Base-by-base conservation (phyloP, 331 rosid genomes). In the Pyracantha coccinea region DNA sequence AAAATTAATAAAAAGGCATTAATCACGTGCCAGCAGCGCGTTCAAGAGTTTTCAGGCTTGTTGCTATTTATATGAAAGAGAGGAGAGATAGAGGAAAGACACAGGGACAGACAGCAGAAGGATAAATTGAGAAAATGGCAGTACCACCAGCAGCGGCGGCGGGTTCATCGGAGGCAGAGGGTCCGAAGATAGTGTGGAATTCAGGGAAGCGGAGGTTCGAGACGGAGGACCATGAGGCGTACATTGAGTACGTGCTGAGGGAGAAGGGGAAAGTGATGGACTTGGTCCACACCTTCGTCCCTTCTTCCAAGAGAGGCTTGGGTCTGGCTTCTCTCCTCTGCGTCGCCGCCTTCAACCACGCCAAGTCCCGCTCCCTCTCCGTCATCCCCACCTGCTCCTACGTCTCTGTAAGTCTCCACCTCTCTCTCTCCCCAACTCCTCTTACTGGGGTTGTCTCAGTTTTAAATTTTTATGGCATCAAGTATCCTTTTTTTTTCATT, bases 241-340 rank as follows among this genome's bases (percentile, higher is more conserved):
- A 89, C 75, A 69, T 89, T 33, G 70, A 87, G 60, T 91, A 90
- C 76, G 86, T 76, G 1, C 16, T 87, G 0, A 78, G 85, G 55
- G 69, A 83, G 0, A 78, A 88, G 15, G 92, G 89, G 2, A 90
- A 82, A 58, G 92, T 86, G 7, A 77, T 94, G 86, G 96, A 91
- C 60, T 82, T 91, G 88, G 81, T 87, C 8, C 98, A 94, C 84
- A 91, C 98, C 71, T 91, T 53, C 35, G 98, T 94, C 0, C 97
- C 98, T 10, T 63, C 97, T 64, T 88, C 95, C 79, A 94, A 88
- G 80, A 78, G 98, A 75, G 97, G 97, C 19, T 67, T 91, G 41
- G 98, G 97, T 16, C 76, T 94, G 84, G 98, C 99, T 45, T 85
- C 91, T 29, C 96, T 60, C 23, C 96, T 94, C 82, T 85, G 88